A percentile compares a stretch with the other conserved stretches of the same genome.
These are phyloP conservation scores for Crithidia expoeki DNA, from an alignment of 208 protist species.

Conservation along the genomic window DNA sequence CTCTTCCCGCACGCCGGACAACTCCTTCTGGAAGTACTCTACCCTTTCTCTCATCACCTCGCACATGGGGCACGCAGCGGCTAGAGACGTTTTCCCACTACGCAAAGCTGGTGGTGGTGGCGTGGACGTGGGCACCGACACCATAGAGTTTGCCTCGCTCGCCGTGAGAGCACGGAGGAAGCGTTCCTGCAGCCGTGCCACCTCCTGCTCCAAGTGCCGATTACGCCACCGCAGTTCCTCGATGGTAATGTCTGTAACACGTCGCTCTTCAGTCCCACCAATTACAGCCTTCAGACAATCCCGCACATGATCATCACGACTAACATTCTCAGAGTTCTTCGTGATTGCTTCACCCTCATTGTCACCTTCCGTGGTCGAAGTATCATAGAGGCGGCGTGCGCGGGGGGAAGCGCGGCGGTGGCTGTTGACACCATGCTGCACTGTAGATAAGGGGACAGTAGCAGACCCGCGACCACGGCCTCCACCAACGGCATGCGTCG, in stretches of 20 bases:
- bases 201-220: conserved; percentile 39
- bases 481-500: neutral
- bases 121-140: neutral
- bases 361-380: neutral
- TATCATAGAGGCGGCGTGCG: conserved; percentile 15
- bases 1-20: conserved; percentile 37
- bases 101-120: neutral
- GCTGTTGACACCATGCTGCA: neutral
- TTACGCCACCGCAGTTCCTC: conserved; percentile 66
- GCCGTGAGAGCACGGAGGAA: conserved; percentile 24
- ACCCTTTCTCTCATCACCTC: conserved; percentile 24
- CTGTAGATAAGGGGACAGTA: neutral
- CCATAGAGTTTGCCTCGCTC: neutral
- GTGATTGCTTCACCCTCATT: neutral
- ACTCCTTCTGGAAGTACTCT: conserved; percentile 36
- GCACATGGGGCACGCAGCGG: conserved; percentile 15
- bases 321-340: neutral
- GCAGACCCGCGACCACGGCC: neutral
- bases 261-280: neutral
- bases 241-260: conserved; percentile 38
- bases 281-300: too few species aligned
- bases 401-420: conserved; percentile 3
- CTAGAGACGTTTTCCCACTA: neutral
- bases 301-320: neutral
- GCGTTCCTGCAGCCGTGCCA: conserved; percentile 35